phyloP scores from a whole-genome alignment of 2,329 filamentous ascomycete species.

The Geosmithia morbida region DNA sequence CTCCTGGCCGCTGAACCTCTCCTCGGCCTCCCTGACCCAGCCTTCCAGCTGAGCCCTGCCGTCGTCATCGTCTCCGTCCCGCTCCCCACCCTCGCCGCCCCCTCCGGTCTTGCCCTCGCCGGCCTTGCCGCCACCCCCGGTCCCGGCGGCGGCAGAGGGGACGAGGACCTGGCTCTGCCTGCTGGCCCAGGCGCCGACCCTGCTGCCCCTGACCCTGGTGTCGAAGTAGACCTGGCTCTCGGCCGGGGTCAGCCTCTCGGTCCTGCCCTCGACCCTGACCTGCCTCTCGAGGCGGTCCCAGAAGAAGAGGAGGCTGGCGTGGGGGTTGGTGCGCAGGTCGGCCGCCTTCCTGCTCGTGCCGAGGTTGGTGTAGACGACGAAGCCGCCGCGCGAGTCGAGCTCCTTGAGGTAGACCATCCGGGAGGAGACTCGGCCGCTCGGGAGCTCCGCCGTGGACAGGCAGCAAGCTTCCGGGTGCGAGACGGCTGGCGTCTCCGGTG shows the following conservation, averaged over 20 bases:
- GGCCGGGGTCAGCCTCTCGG: conserved; percentile 49
- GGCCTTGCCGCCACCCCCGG: conserved; percentile 41
- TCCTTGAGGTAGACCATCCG: conserved; percentile 94
- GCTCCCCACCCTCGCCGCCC: conserved; percentile 7
- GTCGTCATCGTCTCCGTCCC: conserved; percentile 33
- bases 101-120: conserved; percentile 40
- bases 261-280: conserved; percentile 72
- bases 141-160: conserved; percentile 38
- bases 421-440: conserved; percentile 69
- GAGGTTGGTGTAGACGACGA: conserved; percentile 90
- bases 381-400: conserved; percentile 59
- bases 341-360: conserved; percentile 56
- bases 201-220: conserved; percentile 59
- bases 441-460: conserved; percentile 70
- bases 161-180: conserved; percentile 58
- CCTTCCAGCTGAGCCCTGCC: conserved; percentile 61
- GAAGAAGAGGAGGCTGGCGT: conserved; percentile 77
- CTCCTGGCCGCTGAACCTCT: conserved; percentile 58
- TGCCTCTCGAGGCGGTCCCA: conserved; percentile 81
- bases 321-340: conserved; percentile 60
- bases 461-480: conserved; percentile 79
- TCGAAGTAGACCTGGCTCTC: conserved; percentile 62
- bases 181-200: conserved; percentile 89
- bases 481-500: conserved; percentile 23
- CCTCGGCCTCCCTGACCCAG: conserved; percentile 64